A percentile compares a stretch with the other conserved stretches of the same genome.
Conservation (phyloP, 129 eudicot species). For the Tagetes erecta region DNA sequence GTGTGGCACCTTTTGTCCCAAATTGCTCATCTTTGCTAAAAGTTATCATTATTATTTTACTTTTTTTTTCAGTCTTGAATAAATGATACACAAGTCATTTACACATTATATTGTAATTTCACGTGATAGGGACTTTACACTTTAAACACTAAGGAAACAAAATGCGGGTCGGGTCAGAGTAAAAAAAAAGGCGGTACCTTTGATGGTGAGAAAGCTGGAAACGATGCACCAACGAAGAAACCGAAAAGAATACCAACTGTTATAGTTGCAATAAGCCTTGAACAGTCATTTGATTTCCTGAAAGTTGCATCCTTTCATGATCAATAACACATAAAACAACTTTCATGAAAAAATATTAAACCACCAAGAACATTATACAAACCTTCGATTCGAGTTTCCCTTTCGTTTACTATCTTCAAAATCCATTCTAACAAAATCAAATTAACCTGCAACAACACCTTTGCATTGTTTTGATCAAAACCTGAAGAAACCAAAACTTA, state of each 20-base stretch:
- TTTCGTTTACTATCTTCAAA: slow-evolving; percentile 34
- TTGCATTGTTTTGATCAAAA: slow-evolving; percentile 22
- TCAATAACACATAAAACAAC: slow-evolving; percentile 12
- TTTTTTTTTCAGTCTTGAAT: background rate
- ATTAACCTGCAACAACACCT: slow-evolving; percentile 32
- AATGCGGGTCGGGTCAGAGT: background rate
- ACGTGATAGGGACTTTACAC: background rate
- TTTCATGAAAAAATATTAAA: background rate
- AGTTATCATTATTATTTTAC: background rate
- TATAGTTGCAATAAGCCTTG: slow-evolving; percentile 46
- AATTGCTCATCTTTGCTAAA: background rate
- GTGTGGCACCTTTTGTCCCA: background rate
- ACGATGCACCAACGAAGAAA: slow-evolving; percentile 64
- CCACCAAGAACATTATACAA: slow-evolving; percentile 2
- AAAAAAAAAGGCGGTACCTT: slow-evolving; percentile 41
- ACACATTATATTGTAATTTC: background rate
- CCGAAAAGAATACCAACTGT: slow-evolving; percentile 68
- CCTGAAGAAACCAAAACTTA: slow-evolving; percentile 25
- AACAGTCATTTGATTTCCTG: slow-evolving; percentile 55
- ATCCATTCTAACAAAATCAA: slow-evolving; percentile 30
- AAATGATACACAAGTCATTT: background rate
- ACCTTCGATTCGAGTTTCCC: slow-evolving; percentile 29
- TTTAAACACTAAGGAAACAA: background rate
- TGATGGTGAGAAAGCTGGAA: slow-evolving; percentile 55
- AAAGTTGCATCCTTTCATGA: slow-evolving; percentile 28